These are phyloP conservation scores for Geranomyces michiganensis DNA, from an alignment of 192 early-diverging fungal species.

Conservation along the genomic window DNA sequence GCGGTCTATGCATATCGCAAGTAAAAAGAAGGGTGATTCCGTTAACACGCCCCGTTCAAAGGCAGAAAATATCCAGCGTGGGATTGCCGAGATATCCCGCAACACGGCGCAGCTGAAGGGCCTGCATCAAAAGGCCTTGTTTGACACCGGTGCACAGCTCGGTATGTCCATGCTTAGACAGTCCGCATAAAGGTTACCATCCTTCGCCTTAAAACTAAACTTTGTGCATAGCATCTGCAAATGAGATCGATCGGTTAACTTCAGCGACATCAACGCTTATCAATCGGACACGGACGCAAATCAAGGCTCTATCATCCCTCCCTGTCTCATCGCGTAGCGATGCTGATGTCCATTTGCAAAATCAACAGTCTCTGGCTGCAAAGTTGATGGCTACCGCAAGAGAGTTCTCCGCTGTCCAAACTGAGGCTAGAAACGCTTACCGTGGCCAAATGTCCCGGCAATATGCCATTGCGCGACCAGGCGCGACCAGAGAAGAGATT, in stretches of 20 bases:
- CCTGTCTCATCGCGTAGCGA: slow-evolving; percentile 26
- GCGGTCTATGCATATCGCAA: slow-evolving; percentile 2
- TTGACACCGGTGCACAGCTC: not conserved
- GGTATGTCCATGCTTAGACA: not conserved
- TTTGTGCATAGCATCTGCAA: not conserved
- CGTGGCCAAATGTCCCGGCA: slow-evolving; percentile 48
- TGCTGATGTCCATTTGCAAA: slow-evolving; percentile 32
- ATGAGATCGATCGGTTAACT: slow-evolving; percentile 31
- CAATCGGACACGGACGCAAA: slow-evolving; percentile 28
- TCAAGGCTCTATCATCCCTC: slow-evolving; percentile 24
- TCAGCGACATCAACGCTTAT: slow-evolving; percentile 31
- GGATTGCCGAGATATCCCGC: slow-evolving; percentile 15
- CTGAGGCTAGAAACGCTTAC: slow-evolving; percentile 42
- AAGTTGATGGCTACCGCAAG: slow-evolving; percentile 47
- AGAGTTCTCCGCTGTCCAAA: slow-evolving; percentile 44
- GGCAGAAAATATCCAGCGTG: slow-evolving; percentile 17
- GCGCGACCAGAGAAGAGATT: slow-evolving; percentile 63
- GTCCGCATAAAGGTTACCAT: not conserved
- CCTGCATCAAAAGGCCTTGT: slow-evolving; percentile 25
- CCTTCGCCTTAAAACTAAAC: not conserved
- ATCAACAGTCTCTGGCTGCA: slow-evolving; percentile 45
- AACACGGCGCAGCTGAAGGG: slow-evolving; percentile 17
- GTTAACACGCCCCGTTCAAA: not conserved
- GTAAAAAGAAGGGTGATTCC: not conserved
- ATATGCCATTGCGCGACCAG: slow-evolving; percentile 46